Evolutionary conservation across 2,329 filamentous ascomycete species (phyloP), one percentile per base, ranked within the genome.

Genomic region (Colletotrichum noveboracense): DNA sequence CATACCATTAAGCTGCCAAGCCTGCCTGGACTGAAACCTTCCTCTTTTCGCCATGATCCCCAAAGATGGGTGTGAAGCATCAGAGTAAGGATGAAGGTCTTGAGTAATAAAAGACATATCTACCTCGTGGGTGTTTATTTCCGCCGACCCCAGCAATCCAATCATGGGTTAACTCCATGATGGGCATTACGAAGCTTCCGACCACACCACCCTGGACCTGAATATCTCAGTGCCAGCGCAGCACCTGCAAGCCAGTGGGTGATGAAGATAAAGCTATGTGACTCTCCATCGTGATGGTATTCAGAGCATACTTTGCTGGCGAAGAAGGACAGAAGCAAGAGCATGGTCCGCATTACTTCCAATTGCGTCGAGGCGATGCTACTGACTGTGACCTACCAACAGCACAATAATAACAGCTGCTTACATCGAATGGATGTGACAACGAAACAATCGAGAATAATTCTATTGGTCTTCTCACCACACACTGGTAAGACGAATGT

Each of bases 11-110:
- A 18, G 36, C 36, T 18, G 14, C 36, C 36, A 18, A 38, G 8
- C 9, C 16, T 16, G 8, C 36, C 14, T 9, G 36, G 16, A 38
- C 16, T 18, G 0, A 0, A 0, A 38, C 36, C 36, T 38, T 0
- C 36, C 0, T 18, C 16, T 18, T 38, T 38, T 18, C 36, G 14
- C 7, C 0, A 38, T 8, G 0, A 38, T 38, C 36, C 36, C 0
- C 36, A 0, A 38, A 38, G 16, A 18, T 8, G 36, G 36, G 0
- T 7, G 1, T 38, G 7, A 16, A 38, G 7, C 16, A 18, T 38
- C 36, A 38, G 16, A 38, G 14, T 3, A 34, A 43, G 38, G 38
- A 5, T 43, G 8, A 12, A 3, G 2, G 38, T 43, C 38, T 3
- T n/a, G 2, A 5, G 16, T 18, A 38, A n/a, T 12, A 48, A 48